Evolutionary conservation across 805 yeast species (phyloP), one percentile per base, ranked within the genome.

Genomic region (Teunomyces funiuensis): DNA sequence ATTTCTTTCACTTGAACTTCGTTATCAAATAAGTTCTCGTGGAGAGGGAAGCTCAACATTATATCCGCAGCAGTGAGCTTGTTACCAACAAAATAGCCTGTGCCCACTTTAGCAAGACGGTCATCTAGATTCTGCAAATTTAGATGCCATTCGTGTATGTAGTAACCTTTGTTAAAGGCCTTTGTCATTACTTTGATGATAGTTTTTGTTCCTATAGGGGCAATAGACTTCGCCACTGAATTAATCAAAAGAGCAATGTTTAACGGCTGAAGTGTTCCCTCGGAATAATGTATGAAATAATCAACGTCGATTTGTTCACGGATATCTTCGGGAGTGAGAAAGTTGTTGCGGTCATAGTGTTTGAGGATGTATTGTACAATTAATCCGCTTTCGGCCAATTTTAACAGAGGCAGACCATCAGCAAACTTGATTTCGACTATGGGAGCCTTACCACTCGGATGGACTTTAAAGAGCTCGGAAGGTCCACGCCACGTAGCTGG

Each of bases 361-460:
- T 52, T 50, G 25, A 68, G 40, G n/a, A 69, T 44, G 43, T 63
- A 68, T 48, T 64, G 74, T 31, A 69, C 53, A 3, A 69, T 69
- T 20, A 58, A 49, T 1, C 75, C 75, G 27, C 65, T 58, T 47
- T 69, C 75, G 0, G 61, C 66, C 28, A 69, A 43, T 44, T 60
- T 60, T 13, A 66, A 39, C 1, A 56, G 52, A 5, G 66, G 65
- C 39, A 55, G 47, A 2, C 72, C 72, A 47, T 69, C 71, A 17
- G 61, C 66, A 41, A 51, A 57, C 28, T 52, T 48, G 6, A 65
- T 39, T 46, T 77, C 83, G 33, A 85, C 46, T 1, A 82, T 57
- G 1, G 91, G 91, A 0, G 80, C 65, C 52, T 79, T 80, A 0
- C 88, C 89, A 16, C 78, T 59, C 7, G 85, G 83, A 52, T 80